These are phyloP conservation scores for Condylostoma magnum DNA, from an alignment of 169 alveolate genomes.

Conservation along the genomic window DNA sequence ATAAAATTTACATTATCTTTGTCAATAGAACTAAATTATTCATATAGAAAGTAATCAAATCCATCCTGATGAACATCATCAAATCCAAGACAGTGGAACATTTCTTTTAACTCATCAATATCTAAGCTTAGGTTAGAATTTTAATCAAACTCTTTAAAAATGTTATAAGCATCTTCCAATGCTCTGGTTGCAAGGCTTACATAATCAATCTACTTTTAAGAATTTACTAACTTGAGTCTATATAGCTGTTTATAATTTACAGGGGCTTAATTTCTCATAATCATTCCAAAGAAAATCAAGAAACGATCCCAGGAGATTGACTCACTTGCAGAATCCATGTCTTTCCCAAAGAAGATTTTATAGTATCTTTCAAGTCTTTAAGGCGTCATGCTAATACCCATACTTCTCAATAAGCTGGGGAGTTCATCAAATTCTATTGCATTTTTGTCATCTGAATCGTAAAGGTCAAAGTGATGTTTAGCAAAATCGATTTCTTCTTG, in stretches of 20 bases:
- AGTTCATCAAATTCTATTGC: constrained; percentile 17
- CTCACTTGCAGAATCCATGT: not conserved
- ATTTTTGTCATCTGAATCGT: not conserved
- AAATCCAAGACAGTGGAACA: constrained; percentile 7
- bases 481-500: constrained; percentile 13
- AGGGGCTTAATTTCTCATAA: constrained; percentile 23
- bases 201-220: constrained; percentile 3
- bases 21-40: not conserved
- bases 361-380: constrained; percentile 5
- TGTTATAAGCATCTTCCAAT: not conserved
- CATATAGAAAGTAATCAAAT: not conserved
- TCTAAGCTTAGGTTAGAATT: not conserved
- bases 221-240: constrained; percentile 2
- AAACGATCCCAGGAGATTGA: constrained; percentile 20
- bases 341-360: constrained; percentile 1
- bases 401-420: not conserved
- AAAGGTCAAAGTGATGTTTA: not conserved
- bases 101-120: not conserved
- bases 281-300: constrained; percentile 1
- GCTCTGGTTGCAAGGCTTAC: constrained; percentile 4
- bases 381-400: constrained; percentile 15
- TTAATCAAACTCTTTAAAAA: constrained; percentile 12
- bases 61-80: not conserved
- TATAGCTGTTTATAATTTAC: constrained; percentile 12
- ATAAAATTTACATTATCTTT: not conserved